Conservation (phyloP, 148 eudicot species). For the Chenopodium album region DNA sequence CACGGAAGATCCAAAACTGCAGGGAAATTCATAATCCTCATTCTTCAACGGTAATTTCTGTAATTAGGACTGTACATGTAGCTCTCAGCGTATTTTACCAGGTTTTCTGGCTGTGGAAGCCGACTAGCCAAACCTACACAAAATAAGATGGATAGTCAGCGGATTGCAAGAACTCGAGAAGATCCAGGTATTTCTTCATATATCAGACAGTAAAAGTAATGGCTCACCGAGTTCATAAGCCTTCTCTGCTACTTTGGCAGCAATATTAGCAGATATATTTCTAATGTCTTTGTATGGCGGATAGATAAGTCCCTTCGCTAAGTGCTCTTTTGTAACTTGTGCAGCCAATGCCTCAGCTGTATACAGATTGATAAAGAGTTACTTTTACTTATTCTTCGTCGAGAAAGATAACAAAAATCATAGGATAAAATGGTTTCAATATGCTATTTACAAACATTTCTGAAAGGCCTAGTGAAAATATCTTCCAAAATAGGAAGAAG, state of each 20-base stretch:
- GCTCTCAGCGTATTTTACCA: constrained; percentile 67
- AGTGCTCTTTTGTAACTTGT: constrained; percentile 59
- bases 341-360: constrained; percentile 93
- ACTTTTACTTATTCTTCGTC: neutral
- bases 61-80: constrained; percentile 86
- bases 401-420: too few relatives aligned
- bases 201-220: neutral
- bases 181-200: neutral
- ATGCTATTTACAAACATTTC: too few relatives aligned
- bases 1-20: constrained; percentile 17
- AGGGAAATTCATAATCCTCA: neutral
- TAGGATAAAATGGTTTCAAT: too few relatives aligned
- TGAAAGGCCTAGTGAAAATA: too few relatives aligned
- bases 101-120: constrained; percentile 69
- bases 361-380: neutral
- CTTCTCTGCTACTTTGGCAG: constrained; percentile 46
- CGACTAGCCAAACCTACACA: constrained; percentile 70
- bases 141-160: neutral
- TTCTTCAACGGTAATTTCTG: constrained; percentile 34
- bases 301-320: constrained; percentile 44
- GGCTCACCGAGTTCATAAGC: constrained; percentile 52
- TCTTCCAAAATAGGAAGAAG: too few relatives aligned
- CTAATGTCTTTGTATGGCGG: constrained; percentile 46
- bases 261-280: constrained; percentile 51
- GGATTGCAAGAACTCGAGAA: neutral